Evolutionary conservation across 495 filamentous ascomycete species (phyloP).

Genomic region (Xylaria castorea): DNA sequence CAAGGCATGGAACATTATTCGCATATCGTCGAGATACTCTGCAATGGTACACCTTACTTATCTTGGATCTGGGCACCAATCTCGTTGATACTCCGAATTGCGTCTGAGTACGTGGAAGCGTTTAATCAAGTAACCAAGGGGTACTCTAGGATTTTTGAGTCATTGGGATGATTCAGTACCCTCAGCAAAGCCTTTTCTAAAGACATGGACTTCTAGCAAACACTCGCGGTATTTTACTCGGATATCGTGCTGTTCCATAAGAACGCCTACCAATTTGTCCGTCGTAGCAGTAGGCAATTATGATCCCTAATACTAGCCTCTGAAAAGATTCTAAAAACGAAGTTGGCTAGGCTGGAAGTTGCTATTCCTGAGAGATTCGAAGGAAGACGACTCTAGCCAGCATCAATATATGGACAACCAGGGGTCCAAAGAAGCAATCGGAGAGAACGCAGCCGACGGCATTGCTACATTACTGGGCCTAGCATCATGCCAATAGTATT

Average conservation of each 20-base stretch:
- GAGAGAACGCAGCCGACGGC: too few relatives aligned
- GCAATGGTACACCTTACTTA: background rate
- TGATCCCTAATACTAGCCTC: background rate
- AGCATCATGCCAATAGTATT: too few relatives aligned
- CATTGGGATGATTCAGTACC: background rate
- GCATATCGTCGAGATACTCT: background rate
- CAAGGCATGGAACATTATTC: constrained; percentile 21
- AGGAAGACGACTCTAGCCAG: too few relatives aligned
- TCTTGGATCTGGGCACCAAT: constrained; percentile 3
- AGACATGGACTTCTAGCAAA: background rate
- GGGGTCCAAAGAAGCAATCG: too few relatives aligned
- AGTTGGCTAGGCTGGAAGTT: too few relatives aligned
- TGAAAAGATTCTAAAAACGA: too few relatives aligned
- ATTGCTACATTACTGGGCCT: too few relatives aligned
- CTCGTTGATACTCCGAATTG: background rate
- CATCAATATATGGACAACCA: too few relatives aligned
- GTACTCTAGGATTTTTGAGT: background rate
- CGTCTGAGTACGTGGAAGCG: background rate
- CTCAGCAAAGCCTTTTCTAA: background rate
- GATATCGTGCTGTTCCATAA: background rate
- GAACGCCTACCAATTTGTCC: background rate
- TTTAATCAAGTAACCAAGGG: background rate
- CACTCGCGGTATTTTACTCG: background rate
- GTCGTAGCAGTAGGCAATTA: background rate
- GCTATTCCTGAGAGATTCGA: too few relatives aligned